These are phyloP conservation scores for Spergularia azorica DNA, from an alignment of 179 eudicot species.

Conservation along the genomic window DNA sequence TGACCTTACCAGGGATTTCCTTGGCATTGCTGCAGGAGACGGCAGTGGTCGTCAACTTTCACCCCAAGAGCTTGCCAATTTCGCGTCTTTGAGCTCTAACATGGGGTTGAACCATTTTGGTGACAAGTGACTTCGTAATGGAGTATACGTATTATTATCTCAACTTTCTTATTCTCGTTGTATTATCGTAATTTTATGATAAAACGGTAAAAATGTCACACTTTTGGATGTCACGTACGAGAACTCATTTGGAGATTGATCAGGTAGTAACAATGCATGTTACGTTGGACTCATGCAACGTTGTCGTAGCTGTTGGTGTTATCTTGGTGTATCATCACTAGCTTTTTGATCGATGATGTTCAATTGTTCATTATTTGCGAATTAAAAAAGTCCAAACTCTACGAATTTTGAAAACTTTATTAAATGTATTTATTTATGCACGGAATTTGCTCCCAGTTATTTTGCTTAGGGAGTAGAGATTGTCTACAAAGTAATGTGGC, in stretches of 20 bases:
- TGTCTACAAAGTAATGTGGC: constrained; percentile 12
- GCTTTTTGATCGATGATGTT: neutral
- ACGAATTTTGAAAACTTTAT: neutral
- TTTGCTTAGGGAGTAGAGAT: constrained; percentile 6
- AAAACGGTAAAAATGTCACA: neutral
- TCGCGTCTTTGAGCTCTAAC: constrained; percentile 59
- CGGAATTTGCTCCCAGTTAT: neutral
- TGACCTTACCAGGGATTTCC: constrained; percentile 71
- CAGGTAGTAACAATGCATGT: no score
- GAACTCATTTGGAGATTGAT: no score
- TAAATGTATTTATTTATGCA: neutral
- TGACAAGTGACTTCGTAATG: constrained; percentile 34
- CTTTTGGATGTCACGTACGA: neutral
- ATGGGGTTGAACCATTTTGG: constrained; percentile 65
- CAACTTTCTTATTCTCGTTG: neutral
- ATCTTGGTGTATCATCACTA: constrained; percentile 12
- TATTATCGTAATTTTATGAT: neutral
- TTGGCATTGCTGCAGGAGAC: constrained; percentile 62
- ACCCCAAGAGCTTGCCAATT: constrained; percentile 65
- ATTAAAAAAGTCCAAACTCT: neutral
- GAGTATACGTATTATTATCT: no score
- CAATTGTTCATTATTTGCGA: neutral
- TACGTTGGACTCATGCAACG: constrained; percentile 12
- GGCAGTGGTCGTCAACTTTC: constrained; percentile 49
- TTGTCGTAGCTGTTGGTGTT: constrained; percentile 12